These are phyloP conservation scores for Lasiodiplodia sp. DNA, from an alignment of 2,329 filamentous ascomycete genomes.

Conservation along the genomic window DNA sequence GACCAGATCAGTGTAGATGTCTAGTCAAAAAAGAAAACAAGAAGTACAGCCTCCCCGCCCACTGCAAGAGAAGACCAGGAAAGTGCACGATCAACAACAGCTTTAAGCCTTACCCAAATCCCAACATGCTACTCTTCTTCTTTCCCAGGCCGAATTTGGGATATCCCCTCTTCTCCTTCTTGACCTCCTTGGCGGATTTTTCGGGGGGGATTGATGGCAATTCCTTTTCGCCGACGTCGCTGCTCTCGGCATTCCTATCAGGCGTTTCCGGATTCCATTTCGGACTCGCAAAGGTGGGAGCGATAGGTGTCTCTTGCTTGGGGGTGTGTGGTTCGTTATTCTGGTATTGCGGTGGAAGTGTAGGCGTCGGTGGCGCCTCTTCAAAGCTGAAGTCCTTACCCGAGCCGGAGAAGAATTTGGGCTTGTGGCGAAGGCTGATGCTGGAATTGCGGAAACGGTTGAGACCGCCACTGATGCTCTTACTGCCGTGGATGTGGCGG, in stretches of 20 bases:
- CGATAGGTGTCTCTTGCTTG: not conserved
- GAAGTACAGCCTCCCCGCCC: not conserved
- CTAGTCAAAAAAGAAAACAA: conserved; percentile 7
- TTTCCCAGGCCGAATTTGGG: conserved; percentile 67
- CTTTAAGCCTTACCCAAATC: conserved; percentile 19
- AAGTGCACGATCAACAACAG: not conserved
- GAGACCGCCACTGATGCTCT: conserved; percentile 55
- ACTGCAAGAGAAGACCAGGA: not conserved
- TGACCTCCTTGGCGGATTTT: conserved; percentile 51
- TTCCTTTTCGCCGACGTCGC: conserved; percentile 29
- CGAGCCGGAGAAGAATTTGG: conserved; percentile 68
- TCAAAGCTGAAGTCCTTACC: conserved; percentile 37
- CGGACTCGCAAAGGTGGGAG: conserved; percentile 11
- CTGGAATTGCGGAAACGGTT: conserved; percentile 74
- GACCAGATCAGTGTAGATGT: conserved; percentile 19
- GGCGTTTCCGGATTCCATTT: conserved; percentile 14
- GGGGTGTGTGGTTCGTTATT: conserved; percentile 21
- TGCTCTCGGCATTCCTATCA: conserved; percentile 1
- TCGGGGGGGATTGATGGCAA: conserved; percentile 14
- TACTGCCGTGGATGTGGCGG: conserved; percentile 25
- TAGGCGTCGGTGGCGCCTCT: conserved; percentile 37
- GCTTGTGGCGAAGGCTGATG: conserved; percentile 81
- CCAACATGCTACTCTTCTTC: conserved; percentile 62
- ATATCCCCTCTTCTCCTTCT: conserved; percentile 66
- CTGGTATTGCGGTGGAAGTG: conserved; percentile 30